Evolutionary conservation across 2,329 filamentous ascomycete genomes (phyloP).

Genomic region (Monilinia vaccinii-corymbosi): DNA sequence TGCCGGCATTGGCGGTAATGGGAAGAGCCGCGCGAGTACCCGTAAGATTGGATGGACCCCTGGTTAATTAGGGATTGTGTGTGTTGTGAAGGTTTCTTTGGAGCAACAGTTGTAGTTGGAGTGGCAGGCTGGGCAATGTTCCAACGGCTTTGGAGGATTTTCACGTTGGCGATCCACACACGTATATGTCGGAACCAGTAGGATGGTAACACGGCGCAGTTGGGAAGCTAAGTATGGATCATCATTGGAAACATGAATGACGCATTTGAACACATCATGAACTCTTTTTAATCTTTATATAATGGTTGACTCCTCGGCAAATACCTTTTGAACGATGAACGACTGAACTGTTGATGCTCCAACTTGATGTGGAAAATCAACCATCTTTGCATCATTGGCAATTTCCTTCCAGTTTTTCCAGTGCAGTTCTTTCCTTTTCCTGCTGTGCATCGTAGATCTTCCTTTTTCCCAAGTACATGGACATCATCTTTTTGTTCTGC

Average conservation of each 20-base stretch:
- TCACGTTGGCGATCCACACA: background rate
- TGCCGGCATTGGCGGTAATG: background rate
- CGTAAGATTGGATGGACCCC: background rate
- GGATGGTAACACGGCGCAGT: slow-evolving; percentile 2
- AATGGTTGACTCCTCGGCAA: background rate
- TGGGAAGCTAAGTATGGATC: background rate
- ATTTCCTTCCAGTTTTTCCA: slow-evolving; percentile 10
- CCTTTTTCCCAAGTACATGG: slow-evolving; percentile 38
- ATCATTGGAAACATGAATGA: slow-evolving; percentile 1
- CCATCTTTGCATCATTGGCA: background rate
- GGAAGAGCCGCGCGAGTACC: background rate
- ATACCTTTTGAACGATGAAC: background rate
- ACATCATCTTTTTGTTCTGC: slow-evolving; percentile 52
- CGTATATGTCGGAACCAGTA: slow-evolving; percentile 3
- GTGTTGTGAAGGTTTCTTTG: background rate
- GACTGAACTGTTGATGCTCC: background rate
- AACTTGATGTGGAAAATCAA: background rate
- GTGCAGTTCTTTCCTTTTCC: slow-evolving; percentile 20
- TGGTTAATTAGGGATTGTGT: background rate
- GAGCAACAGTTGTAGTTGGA: background rate
- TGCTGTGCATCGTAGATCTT: slow-evolving; percentile 35
- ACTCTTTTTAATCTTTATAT: background rate
- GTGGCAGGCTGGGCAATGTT: background rate
- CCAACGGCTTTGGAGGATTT: background rate
- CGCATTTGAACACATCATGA: slow-evolving; percentile 3